phyloP scores from a whole-genome alignment of 2,329 filamentous ascomycete genomes.

The Aspergillus sp. region DNA sequence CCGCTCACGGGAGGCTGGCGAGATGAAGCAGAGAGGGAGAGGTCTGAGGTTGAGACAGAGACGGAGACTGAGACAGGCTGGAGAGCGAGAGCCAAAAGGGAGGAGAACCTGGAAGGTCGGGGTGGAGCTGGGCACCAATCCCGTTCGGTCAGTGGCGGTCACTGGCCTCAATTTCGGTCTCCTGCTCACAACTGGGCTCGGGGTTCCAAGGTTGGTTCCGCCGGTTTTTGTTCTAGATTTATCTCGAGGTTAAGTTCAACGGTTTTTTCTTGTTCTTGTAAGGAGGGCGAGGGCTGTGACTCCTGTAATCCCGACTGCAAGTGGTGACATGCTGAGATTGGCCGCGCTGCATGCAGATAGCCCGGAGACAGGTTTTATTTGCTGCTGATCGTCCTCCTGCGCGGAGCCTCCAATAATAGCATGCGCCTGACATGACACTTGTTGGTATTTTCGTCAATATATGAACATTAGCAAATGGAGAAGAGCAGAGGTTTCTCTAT shows the following conservation, averaged over 20 bases:
- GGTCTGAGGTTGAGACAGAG: conserved; percentile 3
- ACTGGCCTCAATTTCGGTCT: conserved; percentile 3
- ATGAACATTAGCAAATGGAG: background rate
- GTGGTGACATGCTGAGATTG: background rate
- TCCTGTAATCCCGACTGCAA: background rate
- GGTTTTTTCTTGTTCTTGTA: background rate
- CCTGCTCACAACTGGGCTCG: background rate
- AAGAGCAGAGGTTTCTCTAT: background rate
- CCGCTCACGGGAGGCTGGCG: background rate
- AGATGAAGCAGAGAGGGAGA: background rate
- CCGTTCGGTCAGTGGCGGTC: conserved; percentile 13
- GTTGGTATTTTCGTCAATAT: background rate
- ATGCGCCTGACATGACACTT: background rate
- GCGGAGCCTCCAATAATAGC: background rate
- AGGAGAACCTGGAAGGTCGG: conserved; percentile 1
- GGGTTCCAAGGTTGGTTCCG: background rate
- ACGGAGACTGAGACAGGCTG: background rate
- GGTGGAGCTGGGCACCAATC: conserved; percentile 13
- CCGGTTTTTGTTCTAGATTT: background rate
- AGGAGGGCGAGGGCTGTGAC: background rate
- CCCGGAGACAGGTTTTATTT: background rate
- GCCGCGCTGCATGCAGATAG: background rate
- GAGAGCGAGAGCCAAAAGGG: conserved; percentile 9
- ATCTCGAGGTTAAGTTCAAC: background rate
- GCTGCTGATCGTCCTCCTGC: background rate